A percentile compares a stretch with the other conserved stretches of the same genome.
phyloP scores from a whole-genome alignment of 441 rosid genomes.

The Croton laevigatus region DNA sequence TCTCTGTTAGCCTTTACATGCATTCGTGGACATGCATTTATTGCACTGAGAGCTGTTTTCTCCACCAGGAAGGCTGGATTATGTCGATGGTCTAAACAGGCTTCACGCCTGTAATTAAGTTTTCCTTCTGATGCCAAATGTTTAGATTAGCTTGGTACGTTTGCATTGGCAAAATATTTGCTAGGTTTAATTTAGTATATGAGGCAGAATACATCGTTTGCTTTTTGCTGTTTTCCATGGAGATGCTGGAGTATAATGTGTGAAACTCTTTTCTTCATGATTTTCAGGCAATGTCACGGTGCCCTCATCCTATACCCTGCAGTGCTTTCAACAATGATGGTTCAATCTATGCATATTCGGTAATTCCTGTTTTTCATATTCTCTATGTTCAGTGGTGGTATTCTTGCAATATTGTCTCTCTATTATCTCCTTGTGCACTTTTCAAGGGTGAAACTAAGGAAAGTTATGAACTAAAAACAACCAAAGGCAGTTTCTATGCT shows the following conservation, averaged over 20 bases:
- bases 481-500: neutral
- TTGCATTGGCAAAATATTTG: neutral
- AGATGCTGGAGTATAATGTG: neutral
- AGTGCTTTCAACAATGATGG: slow-evolving; percentile 91
- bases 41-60: neutral
- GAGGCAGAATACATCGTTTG: neutral
- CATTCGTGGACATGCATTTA: neutral
- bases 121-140: neutral
- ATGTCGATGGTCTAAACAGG: neutral
- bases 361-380: slow-evolving; percentile 29
- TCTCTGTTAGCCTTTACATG: neutral
- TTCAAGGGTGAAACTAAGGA: neutral
- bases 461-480: neutral
- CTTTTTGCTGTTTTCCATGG: neutral
- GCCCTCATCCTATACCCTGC: slow-evolving; percentile 82
- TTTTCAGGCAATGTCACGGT: slow-evolving; percentile 87
- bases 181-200: neutral
- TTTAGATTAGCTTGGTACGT: neutral
- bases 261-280: slow-evolving; percentile 1
- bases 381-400: neutral
- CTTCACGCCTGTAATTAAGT: neutral
- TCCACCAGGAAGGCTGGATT: neutral
- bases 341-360: slow-evolving; percentile 85
- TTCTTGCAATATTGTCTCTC: neutral
- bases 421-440: neutral